phyloP scores from a whole-genome alignment of 2,329 filamentous ascomycete species.

The Rachicladosporium sp. region DNA sequence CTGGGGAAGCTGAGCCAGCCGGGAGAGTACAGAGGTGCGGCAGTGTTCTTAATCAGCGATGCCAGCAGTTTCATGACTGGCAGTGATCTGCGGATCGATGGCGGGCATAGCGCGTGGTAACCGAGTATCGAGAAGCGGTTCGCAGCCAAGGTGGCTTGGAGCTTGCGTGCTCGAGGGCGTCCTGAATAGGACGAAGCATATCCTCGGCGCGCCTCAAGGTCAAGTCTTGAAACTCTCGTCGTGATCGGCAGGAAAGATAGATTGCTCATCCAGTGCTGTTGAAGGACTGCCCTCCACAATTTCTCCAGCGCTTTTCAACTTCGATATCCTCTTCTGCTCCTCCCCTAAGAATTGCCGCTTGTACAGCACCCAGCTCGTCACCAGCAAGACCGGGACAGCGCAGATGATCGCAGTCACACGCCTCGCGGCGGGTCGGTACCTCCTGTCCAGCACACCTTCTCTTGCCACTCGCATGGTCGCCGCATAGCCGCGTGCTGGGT shows the following conservation, averaged over 20 bases:
- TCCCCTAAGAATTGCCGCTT: constrained; percentile 18
- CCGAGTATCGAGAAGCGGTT: background rate
- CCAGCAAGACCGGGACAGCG: constrained; percentile 16
- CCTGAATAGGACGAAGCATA: too few species aligned
- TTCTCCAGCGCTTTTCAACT: constrained; percentile 1
- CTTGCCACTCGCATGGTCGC: constrained; percentile 12
- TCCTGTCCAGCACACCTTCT: constrained; percentile 15
- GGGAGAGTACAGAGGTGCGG: constrained; percentile 27
- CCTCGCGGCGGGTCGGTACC: constrained; percentile 15
- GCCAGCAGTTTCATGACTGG: constrained; percentile 44
- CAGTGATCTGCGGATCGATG: constrained; percentile 42
- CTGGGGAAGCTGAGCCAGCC: constrained; percentile 37
- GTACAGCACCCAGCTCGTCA: constrained; percentile 16
- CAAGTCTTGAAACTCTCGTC: too few species aligned
- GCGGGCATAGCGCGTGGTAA: constrained; percentile 42
- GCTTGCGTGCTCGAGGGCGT: too few species aligned
- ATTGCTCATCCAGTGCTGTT: constrained; percentile 2
- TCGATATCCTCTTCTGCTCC: constrained; percentile 12
- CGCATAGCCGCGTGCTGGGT: constrained; percentile 12
- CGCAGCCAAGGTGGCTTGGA: too few species aligned
- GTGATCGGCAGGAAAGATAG: background rate
- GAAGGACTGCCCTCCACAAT: background rate
- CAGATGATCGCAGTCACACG: constrained; percentile 14
- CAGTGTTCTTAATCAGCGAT: constrained; percentile 27
- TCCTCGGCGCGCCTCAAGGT: too few species aligned